A percentile compares a stretch with the other conserved stretches of the same genome.
phyloP scores from a whole-genome alignment of 148 eudicot genomes.

The Hydrangea macrophylla region DNA sequence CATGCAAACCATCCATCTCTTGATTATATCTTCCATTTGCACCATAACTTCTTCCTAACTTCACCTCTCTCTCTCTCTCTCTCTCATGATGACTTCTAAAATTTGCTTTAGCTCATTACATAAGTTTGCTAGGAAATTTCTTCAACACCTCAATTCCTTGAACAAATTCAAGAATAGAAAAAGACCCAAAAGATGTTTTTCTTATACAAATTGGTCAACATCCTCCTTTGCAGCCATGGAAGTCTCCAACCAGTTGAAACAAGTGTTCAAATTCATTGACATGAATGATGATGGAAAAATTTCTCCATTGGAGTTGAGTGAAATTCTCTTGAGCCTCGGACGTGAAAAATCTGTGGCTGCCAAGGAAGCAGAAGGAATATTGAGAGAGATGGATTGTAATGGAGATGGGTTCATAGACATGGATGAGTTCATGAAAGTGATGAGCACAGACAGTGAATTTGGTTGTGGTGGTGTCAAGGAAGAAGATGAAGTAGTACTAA shows the following conservation, averaged over 20 bases:
- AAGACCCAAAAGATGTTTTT: conserved; percentile 20
- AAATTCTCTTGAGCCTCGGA: conserved; percentile 46
- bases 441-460: conserved; percentile 22
- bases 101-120: conserved; percentile 25
- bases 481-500: conserved; percentile 29
- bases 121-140: conserved; percentile 21
- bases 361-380: conserved; percentile 49
- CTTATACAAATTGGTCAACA: conserved; percentile 13
- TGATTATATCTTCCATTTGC: background rate
- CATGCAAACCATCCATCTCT: conserved; percentile 12
- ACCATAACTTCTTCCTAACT: background rate
- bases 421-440: conserved; percentile 53
- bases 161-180: conserved; percentile 16
- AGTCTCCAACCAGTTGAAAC: conserved; percentile 45
- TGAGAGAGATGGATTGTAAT: conserved; percentile 48
- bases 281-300: conserved; percentile 67
- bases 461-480: background rate
- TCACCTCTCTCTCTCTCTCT: conserved; percentile 9
- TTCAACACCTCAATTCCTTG: conserved; percentile 21
- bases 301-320: conserved; percentile 43
- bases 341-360: conserved; percentile 40
- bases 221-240: conserved; percentile 43
- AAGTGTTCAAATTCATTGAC: conserved; percentile 65
- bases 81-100: conserved; percentile 4
- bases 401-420: conserved; percentile 69